Base-by-base conservation (phyloP, 169 alveolate species). In the Plasmodium gallinaceum region DNA sequence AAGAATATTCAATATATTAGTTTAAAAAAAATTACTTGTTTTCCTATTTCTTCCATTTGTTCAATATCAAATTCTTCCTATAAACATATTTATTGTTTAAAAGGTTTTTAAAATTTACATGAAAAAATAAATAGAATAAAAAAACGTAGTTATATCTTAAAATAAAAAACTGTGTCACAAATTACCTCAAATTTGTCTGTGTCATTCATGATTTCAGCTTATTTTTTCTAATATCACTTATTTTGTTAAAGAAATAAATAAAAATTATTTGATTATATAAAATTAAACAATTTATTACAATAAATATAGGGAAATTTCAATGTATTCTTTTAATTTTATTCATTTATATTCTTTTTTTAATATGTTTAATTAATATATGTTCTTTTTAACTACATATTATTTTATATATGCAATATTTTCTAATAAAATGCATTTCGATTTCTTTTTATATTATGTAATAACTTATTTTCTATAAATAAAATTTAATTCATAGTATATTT, bases 61-160 rank as follows among this genome's bases (percentile, higher is more conserved):
- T 92, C 95, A 51, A 92, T 62, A 68, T 89, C 94, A 64, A 88
- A 92, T 75, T 92, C 95, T 16, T 88, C 90, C 93, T 92, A 43
- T 43, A 76, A 14, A 22, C 39, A 68, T 65, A 45, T 6, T 43
- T 76, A 65, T 4, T 18, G 52, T 58, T 8, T 60, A 20, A 9
- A 60, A 0, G 9, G 6, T 16, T 60, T 60, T 60, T 20, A 20
- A 60, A 16, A 6, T 20, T 60, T 60, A 60, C 42, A 16, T 16
- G 12, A 16, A 32, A 32, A 32, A 32, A 32, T 2, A 32, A 32
- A 32, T 32, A 2, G 39, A 32, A 32, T n/a, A 32, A 2, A 32
- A 32, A 32, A 32, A 32, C 4, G 4, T 32, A 32, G 39, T n/a
- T 7, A 54, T 7, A 54, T 22, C 22, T 37, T 14, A 12, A 37